These are phyloP conservation scores for Volvox reticuliferus DNA, from an alignment of 139 green algal genomes.

Conservation along the genomic window DNA sequence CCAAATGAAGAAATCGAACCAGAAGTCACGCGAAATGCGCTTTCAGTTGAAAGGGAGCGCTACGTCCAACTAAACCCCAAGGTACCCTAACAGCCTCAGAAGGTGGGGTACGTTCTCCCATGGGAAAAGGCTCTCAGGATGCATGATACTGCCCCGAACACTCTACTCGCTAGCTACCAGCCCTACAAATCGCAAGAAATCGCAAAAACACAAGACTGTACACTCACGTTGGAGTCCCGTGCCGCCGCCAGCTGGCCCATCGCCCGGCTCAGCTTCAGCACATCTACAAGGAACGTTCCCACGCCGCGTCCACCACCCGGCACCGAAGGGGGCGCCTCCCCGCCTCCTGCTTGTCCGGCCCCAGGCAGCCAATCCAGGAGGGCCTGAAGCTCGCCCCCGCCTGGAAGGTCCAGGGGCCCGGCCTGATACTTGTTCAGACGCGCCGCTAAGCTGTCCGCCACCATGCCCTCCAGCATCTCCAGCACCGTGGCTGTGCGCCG, in stretches of 20 bases:
- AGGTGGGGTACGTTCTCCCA: no score
- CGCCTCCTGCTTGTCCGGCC: neutral
- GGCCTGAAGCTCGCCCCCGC: conserved; percentile 50
- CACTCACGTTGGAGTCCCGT: conserved; percentile 15
- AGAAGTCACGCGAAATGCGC: no score
- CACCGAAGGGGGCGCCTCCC: neutral
- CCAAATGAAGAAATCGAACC: no score
- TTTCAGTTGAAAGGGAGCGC: no score
- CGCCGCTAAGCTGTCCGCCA: conserved; percentile 42
- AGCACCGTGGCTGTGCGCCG: conserved; percentile 51
- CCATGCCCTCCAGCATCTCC: conserved; percentile 42
- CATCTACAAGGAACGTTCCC: neutral
- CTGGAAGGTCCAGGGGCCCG: conserved; percentile 47
- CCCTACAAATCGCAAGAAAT: no score
- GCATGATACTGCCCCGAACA: no score
- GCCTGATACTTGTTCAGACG: conserved; percentile 34
- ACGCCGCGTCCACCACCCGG: neutral
- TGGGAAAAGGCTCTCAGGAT: no score
- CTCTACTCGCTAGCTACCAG: no score
- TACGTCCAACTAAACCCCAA: no score
- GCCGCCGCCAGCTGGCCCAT: conserved; percentile 35
- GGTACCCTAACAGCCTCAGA: no score
- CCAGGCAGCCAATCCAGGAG: conserved; percentile 52
- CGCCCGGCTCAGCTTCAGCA: conserved; percentile 26
- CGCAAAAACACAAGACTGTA: neutral